Evolutionary conservation across 2,329 filamentous ascomycete species (phyloP), one percentile per base, ranked within the genome.

Genomic region (Botrytis galanthina): DNA sequence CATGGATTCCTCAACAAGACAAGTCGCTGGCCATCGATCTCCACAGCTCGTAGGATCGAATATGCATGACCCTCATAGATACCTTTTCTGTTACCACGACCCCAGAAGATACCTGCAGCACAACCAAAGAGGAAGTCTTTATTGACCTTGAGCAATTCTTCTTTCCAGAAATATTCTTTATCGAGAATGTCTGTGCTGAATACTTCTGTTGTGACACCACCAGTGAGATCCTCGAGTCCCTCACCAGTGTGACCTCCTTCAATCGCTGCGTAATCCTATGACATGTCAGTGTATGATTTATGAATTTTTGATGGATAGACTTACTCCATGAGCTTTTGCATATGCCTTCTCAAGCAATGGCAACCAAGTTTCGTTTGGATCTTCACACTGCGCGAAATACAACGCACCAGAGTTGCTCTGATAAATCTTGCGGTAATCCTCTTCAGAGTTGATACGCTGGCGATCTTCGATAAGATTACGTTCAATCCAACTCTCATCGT

Each of bases 361-460:
- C 8, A 95, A 85, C 93, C 93, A 96, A 0, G 92, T 95, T 81
- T 95, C 93, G 79, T 94, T 93, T 48, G 90, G 88, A 75, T 93
- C 89, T 74, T 88, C 88, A 82, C 91, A 93, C 79, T 92, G 90
- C 3, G 91, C 92, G 82, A 95, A 95, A 82, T 93, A 94, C 3
- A 96, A 84, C 0, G 93, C 91, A 76, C 92, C 88, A 8, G 92
- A 94, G 2, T 92, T 92, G n/a, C 73, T 76, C 73, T 80, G 77
- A 73, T 82, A 80, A 80, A 77, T 84, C 83, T 79, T 78, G 18
- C 78, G 74, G 82, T 85, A 94, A 73, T 91, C 89, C 73, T 88
- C 86, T 73, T 88, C 86, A 0, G 85, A 84, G 68, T 86, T 85
- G 61, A 86, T 85, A 32, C 86, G 84, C 76, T 88, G 92, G 70